Percentiles rank a stretch among this genome's conserved stretches.
These are phyloP conservation scores for Gaeumannomyces sp. DNA, from an alignment of 2,329 filamentous ascomycete species.

Conservation along the genomic window DNA sequence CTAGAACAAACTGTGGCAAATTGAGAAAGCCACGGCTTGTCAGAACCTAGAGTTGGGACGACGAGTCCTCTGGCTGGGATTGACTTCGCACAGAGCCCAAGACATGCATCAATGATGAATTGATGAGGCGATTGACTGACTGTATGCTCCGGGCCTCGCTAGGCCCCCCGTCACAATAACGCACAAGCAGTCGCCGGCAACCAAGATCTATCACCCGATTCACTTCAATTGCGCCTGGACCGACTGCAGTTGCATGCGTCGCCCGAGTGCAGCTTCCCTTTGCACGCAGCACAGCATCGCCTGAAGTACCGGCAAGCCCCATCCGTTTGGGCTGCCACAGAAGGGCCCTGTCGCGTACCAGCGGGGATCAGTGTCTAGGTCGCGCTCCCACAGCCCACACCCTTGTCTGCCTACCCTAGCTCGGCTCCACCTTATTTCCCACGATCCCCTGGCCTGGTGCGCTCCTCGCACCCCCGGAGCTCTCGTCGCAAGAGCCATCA, in stretches of 20 bases:
- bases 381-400: slow-evolving; percentile 5
- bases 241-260: slow-evolving; percentile 6
- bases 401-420: slow-evolving; percentile 10
- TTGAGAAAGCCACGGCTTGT: background rate
- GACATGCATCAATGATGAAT: background rate
- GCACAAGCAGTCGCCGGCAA: background rate
- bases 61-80: background rate
- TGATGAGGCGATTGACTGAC: background rate
- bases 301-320: slow-evolving; percentile 1
- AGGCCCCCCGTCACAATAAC: too few relatives aligned
- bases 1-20: background rate
- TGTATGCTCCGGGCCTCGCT: background rate
- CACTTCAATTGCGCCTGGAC: slow-evolving; percentile 13
- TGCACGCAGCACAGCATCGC: slow-evolving; percentile 6
- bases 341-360: background rate
- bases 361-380: background rate
- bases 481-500: slow-evolving; percentile 12
- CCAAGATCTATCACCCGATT: slow-evolving; percentile 5
- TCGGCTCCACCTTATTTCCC: slow-evolving; percentile 14
- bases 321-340: background rate
- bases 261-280: background rate
- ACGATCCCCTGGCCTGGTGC: slow-evolving; percentile 10
- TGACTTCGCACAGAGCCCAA: background rate
- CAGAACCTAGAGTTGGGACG: background rate
- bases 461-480: background rate